Percentiles rank a stretch among this genome's conserved stretches.
Evolutionary conservation across 2,329 filamentous ascomycete species (phyloP).

Genomic region (Pseudogymnoascus sp.): DNA sequence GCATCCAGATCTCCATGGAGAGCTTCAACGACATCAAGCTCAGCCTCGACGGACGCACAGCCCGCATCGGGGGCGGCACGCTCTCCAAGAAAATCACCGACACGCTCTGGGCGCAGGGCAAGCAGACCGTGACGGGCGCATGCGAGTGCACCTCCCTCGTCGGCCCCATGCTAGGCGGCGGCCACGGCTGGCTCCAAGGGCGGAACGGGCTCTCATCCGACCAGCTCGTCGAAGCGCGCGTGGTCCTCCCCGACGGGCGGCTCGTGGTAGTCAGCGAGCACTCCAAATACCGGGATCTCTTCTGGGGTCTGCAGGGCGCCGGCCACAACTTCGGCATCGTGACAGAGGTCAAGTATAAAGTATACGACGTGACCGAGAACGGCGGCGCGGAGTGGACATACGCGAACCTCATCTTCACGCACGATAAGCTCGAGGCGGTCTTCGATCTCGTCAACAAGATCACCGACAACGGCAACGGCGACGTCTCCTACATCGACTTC

Average conservation of each 20-base stretch:
- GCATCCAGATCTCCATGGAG: not conserved
- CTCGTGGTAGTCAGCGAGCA: constrained; percentile 34
- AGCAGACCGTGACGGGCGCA: constrained; percentile 18
- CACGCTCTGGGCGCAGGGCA: constrained; percentile 19
- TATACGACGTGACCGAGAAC: constrained; percentile 8
- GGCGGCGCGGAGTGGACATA: not conserved
- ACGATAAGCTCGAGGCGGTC: constrained; percentile 22
- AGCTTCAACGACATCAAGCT: constrained; percentile 22
- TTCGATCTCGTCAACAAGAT: constrained; percentile 24
- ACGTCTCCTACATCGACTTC: constrained; percentile 37
- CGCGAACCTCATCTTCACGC: constrained; percentile 20
- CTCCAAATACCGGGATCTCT: constrained; percentile 37
- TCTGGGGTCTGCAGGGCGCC: constrained; percentile 32
- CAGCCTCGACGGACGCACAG: constrained; percentile 19
- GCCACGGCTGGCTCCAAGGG: constrained; percentile 46
- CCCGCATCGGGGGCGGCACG: constrained; percentile 24
- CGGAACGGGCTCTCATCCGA: constrained; percentile 41
- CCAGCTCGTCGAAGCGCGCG: constrained; percentile 27
- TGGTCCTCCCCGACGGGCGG: constrained; percentile 40
- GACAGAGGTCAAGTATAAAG: constrained; percentile 30
- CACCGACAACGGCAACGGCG: not conserved
- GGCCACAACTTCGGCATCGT: constrained; percentile 36
- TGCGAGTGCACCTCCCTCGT: constrained; percentile 31
- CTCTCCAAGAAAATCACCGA: constrained; percentile 20
- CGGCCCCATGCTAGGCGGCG: constrained; percentile 20